Conservation (phyloP, 169 alveolate species). For the Cryptosporidium felis region DNA sequence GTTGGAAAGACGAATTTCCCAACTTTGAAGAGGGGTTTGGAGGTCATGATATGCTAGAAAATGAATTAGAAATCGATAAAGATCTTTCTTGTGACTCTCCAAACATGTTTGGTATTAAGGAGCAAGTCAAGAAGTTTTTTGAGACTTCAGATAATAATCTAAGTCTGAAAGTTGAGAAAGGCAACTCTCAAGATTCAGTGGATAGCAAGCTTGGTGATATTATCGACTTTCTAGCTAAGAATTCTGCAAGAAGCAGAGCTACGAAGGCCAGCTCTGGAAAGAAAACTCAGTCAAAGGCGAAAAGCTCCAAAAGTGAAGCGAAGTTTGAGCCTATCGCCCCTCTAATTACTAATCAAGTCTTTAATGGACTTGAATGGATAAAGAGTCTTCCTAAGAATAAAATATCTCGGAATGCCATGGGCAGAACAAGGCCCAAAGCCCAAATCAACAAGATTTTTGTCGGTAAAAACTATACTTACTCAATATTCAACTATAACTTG, state of each 20-base stretch:
- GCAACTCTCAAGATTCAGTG: neutral
- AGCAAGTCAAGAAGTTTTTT: no score
- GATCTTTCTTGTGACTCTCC: no score
- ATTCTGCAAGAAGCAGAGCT: neutral
- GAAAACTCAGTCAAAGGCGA: neutral
- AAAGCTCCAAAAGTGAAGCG: no score
- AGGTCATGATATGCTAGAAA: no score
- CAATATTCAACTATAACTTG: constrained; percentile 30
- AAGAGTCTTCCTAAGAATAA: neutral
- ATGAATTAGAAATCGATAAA: no score
- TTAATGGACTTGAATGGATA: constrained; percentile 40
- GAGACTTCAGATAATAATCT: no score
- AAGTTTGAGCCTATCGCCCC: neutral
- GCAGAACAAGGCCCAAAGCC: neutral
- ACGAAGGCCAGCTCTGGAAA: neutral
- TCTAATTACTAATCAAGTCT: neutral
- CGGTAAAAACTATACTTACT: constrained; percentile 2
- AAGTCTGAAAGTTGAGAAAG: no score
- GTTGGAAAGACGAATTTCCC: no score
- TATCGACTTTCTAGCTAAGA: neutral
- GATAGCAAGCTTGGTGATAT: neutral
- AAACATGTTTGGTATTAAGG: no score
- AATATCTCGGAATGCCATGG: neutral
- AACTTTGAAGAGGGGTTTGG: no score
- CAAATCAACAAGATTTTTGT: neutral